Conservation (phyloP, 108 stramenopile species). For the Skeletonema marinoi region DNA sequence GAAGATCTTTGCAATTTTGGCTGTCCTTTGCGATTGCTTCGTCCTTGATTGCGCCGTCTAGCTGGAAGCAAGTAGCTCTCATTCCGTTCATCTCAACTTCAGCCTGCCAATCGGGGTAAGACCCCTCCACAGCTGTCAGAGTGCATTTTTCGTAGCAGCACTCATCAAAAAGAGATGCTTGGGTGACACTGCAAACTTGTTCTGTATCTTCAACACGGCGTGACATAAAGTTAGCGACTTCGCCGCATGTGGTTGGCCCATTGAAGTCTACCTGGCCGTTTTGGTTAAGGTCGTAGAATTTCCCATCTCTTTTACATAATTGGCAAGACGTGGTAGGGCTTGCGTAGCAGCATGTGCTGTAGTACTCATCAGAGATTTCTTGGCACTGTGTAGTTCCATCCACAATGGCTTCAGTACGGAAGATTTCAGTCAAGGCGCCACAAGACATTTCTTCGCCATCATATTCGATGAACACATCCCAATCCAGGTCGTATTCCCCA, state of each 20-base stretch:
- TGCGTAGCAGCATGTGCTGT: constrained; percentile 39
- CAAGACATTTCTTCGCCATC: constrained; percentile 42
- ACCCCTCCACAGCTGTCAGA: constrained; percentile 21
- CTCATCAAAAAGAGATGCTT: constrained; percentile 36
- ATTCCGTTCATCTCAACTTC: constrained; percentile 49
- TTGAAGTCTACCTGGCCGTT: constrained; percentile 47
- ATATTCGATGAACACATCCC: constrained; percentile 46
- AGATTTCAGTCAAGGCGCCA: constrained; percentile 49
- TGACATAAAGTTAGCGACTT: constrained; percentile 45
- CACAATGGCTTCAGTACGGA: constrained; percentile 21
- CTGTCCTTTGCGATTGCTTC: constrained; percentile 34
- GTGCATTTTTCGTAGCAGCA: constrained; percentile 50
- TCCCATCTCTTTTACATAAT: constrained; percentile 39
- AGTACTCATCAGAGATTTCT: constrained; percentile 14
- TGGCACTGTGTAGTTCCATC: constrained; percentile 40
- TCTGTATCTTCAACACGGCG: constrained; percentile 43
- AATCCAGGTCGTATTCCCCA: constrained; percentile 42
- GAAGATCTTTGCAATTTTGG: constrained; percentile 34
- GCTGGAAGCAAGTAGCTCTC: constrained; percentile 40
- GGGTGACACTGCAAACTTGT: constrained; percentile 34
- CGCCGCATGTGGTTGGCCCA: constrained; percentile 45
- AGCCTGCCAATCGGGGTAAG: constrained; percentile 50
- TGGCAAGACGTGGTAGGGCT: constrained; percentile 51
- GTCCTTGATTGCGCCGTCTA: constrained; percentile 45
- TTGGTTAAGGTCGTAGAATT: constrained; percentile 39